Evolutionary conservation across 176 grass and related monocot species (phyloP).

Genomic region (Lolium multiflorum): DNA sequence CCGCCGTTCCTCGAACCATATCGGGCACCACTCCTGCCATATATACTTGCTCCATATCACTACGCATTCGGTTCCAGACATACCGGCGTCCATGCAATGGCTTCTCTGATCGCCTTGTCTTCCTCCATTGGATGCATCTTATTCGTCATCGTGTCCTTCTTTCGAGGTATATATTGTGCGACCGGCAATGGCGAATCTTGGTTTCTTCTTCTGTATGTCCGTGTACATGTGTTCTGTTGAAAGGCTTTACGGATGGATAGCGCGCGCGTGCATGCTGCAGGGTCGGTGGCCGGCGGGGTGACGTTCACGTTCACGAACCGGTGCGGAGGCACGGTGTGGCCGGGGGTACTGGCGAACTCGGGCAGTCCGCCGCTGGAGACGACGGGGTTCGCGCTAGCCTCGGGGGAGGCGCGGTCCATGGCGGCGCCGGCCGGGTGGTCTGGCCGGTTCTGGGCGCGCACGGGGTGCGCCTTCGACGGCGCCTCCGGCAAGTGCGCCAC

Average conservation of each 20-base stretch:
- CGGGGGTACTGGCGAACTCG: slow-evolving; percentile 83
- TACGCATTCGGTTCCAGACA: not conserved
- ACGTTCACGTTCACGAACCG: slow-evolving; percentile 94
- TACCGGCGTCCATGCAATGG: slow-evolving; percentile 34
- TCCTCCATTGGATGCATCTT: not conserved
- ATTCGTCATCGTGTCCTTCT: slow-evolving; percentile 3
- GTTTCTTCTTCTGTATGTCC: not conserved
- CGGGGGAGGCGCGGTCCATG: slow-evolving; percentile 62
- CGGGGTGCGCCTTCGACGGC: slow-evolving; percentile 75
- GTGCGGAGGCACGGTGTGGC: slow-evolving; percentile 89
- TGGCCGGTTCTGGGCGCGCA: slow-evolving; percentile 93
- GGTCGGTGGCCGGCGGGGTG: slow-evolving; percentile 38
- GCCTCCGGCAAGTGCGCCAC: slow-evolving; percentile 68
- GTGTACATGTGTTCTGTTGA: too few relatives aligned
- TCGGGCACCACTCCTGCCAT: not conserved
- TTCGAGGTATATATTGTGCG: slow-evolving; percentile 39
- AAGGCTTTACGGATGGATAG: too few relatives aligned
- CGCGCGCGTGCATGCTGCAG: slow-evolving; percentile 35
- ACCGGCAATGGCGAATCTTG: not conserved
- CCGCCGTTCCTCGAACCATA: slow-evolving; percentile 29
- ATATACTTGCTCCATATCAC: not conserved
- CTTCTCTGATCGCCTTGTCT: slow-evolving; percentile 22
- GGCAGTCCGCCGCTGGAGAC: slow-evolving; percentile 66
- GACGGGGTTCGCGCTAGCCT: slow-evolving; percentile 76
- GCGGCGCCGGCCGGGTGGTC: slow-evolving; percentile 74